phyloP scores from a whole-genome alignment of 305 asterid genomes.

The Fraxinus angustifolia region DNA sequence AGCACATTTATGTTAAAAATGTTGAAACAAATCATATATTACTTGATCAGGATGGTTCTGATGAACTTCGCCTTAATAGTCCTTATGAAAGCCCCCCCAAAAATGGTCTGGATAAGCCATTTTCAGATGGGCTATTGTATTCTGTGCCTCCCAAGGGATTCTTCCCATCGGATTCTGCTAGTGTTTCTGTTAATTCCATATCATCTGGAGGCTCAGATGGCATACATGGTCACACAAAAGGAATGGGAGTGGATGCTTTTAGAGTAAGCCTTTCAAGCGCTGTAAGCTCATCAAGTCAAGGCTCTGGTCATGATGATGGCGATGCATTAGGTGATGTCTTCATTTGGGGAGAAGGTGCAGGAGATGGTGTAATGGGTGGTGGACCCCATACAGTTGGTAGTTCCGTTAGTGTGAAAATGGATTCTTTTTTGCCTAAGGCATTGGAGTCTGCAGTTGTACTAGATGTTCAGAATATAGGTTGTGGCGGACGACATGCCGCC shows the following conservation, averaged over 20 bases:
- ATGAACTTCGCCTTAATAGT: constrained; percentile 64
- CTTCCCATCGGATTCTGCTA: constrained; percentile 67
- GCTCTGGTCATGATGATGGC: constrained; percentile 87
- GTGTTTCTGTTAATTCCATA: constrained; percentile 63
- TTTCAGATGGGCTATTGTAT: constrained; percentile 54
- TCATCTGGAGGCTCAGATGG: constrained; percentile 85
- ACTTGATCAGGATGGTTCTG: constrained; percentile 61
- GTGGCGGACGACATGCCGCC: constrained; percentile 76
- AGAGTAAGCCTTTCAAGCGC: constrained; percentile 95
- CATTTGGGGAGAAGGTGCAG: constrained; percentile 88
- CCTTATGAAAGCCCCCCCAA: constrained; percentile 84
- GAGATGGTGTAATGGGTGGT: constrained; percentile 75
- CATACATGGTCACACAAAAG: constrained; percentile 63
- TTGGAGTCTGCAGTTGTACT: constrained; percentile 79
- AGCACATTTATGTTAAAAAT: constrained; percentile 19
- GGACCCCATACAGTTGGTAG: constrained; percentile 57
- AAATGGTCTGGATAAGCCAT: constrained; percentile 60
- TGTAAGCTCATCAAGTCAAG: constrained; percentile 92
- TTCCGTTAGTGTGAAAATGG: constrained; percentile 47
- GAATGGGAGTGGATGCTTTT: constrained; percentile 70
- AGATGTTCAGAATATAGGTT: constrained; percentile 83
- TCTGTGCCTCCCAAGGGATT: constrained; percentile 70
- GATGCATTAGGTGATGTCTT: constrained; percentile 90
- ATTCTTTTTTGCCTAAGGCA: constrained; percentile 74
- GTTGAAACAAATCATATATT: constrained; percentile 27